A percentile compares a stretch with the other conserved stretches of the same genome.
phyloP scores from a whole-genome alignment of 176 grass and related monocot genomes.

The Saccharum spontaneum region DNA sequence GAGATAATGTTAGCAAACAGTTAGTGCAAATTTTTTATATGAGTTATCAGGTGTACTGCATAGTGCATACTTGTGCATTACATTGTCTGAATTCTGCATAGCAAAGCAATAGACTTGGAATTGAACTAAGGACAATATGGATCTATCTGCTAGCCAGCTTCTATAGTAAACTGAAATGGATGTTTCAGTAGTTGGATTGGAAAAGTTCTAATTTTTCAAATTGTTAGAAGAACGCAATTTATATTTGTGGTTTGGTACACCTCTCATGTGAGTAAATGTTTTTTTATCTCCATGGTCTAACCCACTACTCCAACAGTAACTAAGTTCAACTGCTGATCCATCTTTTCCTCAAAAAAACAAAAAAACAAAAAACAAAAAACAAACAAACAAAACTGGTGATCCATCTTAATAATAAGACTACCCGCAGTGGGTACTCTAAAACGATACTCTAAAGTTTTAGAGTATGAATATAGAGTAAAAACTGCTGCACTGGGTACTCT shows the following conservation, averaged over 20 bases:
- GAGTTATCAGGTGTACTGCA: neutral
- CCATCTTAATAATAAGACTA: conserved; percentile 42
- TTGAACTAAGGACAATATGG: conserved; percentile 3
- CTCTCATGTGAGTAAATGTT: neutral
- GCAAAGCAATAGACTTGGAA: neutral
- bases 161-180: neutral
- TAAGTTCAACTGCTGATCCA: neutral
- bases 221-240: conserved; percentile 1
- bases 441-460: too few species aligned
- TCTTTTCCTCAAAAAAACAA: neutral
- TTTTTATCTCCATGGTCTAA: neutral
- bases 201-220: neutral
- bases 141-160: neutral
- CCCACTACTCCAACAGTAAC: neutral
- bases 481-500: too few species aligned
- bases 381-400: neutral
- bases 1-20: neutral
- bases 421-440: too few species aligned
- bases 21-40: neutral
- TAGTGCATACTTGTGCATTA: neutral
- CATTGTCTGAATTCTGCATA: neutral
- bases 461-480: too few species aligned
- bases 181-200: neutral
- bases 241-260: neutral
- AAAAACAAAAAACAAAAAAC: neutral